Base-by-base conservation (phyloP, 441 rosid genomes). In the Gossypium schwendimanii region DNA sequence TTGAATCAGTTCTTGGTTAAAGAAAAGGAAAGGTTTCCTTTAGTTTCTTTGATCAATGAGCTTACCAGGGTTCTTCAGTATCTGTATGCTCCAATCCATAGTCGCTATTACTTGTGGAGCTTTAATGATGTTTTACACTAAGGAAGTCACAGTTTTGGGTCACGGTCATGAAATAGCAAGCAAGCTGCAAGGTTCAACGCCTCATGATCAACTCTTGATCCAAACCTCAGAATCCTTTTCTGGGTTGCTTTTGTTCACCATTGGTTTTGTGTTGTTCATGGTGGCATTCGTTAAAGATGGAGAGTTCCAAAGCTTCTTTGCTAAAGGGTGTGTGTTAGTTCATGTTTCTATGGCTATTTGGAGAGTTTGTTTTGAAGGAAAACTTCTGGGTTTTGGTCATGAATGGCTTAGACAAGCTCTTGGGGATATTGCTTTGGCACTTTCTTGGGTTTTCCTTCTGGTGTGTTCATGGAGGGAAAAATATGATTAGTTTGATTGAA, bases 401-500 rank as follows among this genome's bases (percentile, higher is more conserved):
- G 94, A 89, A 64, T 88, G 87, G 86, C 87, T 86, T 1, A 91
- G 87, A 69, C 91, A 83, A 76, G 91, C 88, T 15, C 85, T 85
- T 63, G 98, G 98, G 21, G 95, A 91, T 61, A 76, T 90, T 39
- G 89, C 82, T 39, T 69, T 92, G 67, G 93, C 91, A 50, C 81
- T 86, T 28, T 92, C 94, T 10, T 92, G 96, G 94, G 78, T 88
- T 11, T 87, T 87, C 84, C 87, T 90, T 70, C 84, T 90, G 31
- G 91, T 88, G 63, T 89, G 83, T 72, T 84, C 96, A 31, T 90
- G 98, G 98, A 86, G 92, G 72, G 94, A 89, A 81, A 92, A 89
- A 86, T 92, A 90, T 78, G 96, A 92, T 81, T 90, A 78, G 62
- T 8, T 36, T 84, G 36, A 31, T 31, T 31, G 36, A 31, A 31